Evolutionary conservation across 331 rosid species (phyloP).

Genomic region (Quercus lobata): DNA sequence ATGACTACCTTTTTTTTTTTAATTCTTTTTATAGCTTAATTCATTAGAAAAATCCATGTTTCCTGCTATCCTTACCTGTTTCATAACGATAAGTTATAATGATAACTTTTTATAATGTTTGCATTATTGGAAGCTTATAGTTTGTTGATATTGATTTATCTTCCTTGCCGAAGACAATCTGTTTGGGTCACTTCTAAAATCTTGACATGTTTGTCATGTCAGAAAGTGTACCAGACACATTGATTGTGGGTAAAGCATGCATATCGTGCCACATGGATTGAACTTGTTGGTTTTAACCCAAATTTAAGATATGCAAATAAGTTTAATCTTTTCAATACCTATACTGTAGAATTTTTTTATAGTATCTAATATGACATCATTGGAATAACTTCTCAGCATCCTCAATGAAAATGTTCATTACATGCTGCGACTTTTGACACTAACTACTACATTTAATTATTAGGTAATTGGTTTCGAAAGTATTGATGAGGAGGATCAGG

Average conservation of each 20-base stretch:
- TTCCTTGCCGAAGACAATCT: neutral
- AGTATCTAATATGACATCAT: neutral
- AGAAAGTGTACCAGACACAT: neutral
- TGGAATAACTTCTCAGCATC: neutral
- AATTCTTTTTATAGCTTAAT: too few relatives aligned
- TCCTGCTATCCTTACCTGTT: too few relatives aligned
- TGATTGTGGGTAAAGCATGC: neutral
- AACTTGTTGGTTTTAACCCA: neutral
- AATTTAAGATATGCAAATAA: neutral
- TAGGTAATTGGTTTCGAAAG: constrained; percentile 82
- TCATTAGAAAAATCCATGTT: too few relatives aligned
- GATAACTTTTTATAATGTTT: neutral
- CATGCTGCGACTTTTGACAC: neutral
- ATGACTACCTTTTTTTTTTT: too few relatives aligned
- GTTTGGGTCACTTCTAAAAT: too few relatives aligned
- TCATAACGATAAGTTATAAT: too few relatives aligned
- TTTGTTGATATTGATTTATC: neutral
- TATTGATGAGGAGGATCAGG: constrained; percentile 69
- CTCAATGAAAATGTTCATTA: neutral
- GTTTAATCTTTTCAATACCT: neutral
- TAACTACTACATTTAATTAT: neutral
- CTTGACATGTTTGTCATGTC: too few relatives aligned
- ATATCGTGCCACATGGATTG: neutral
- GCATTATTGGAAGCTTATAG: neutral
- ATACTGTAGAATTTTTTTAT: neutral